A percentile compares a stretch with the other conserved stretches of the same genome.
These are phyloP conservation scores for Avicennia marina DNA, from an alignment of 257 asterid genomes.

Conservation along the genomic window DNA sequence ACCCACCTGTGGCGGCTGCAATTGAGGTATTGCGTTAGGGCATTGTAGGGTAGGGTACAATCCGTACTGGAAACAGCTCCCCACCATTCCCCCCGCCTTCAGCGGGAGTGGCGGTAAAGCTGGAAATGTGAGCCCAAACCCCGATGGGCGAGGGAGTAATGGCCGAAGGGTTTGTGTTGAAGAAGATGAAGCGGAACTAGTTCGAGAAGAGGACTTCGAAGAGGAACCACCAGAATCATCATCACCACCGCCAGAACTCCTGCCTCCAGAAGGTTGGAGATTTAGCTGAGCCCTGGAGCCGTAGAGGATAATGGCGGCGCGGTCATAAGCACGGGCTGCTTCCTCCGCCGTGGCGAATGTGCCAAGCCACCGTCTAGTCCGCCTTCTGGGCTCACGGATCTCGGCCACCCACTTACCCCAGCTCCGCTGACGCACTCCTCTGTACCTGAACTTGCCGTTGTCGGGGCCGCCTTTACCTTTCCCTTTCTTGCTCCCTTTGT, in stretches of 20 bases:
- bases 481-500: conserved; percentile 17
- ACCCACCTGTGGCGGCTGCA: too few relatives aligned
- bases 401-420: conserved; percentile 99
- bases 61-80: conserved; percentile 39
- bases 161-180: conserved; percentile 72
- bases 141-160: conserved; percentile 72
- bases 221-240: conserved; percentile 25
- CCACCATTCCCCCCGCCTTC: background rate
- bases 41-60: conserved; percentile 46
- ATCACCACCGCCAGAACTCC: background rate
- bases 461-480: conserved; percentile 91
- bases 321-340: conserved; percentile 96
- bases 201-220: conserved; percentile 11
- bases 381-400: conserved; percentile 85
- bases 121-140: conserved; percentile 25
- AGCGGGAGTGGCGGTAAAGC: too few relatives aligned
- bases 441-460: conserved; percentile 61
- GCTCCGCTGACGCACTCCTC: conserved; percentile 92
- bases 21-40: conserved; percentile 21
- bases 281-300: conserved; percentile 81
- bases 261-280: conserved; percentile 49
- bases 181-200: conserved; percentile 4
- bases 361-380: conserved; percentile 83
- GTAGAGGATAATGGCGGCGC: conserved; percentile 74
- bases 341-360: conserved; percentile 93